Evolutionary conservation across 768 basidiomycete genomes (phyloP), one percentile per base, ranked within the genome.

Genomic region (Boletus coccyginus): DNA sequence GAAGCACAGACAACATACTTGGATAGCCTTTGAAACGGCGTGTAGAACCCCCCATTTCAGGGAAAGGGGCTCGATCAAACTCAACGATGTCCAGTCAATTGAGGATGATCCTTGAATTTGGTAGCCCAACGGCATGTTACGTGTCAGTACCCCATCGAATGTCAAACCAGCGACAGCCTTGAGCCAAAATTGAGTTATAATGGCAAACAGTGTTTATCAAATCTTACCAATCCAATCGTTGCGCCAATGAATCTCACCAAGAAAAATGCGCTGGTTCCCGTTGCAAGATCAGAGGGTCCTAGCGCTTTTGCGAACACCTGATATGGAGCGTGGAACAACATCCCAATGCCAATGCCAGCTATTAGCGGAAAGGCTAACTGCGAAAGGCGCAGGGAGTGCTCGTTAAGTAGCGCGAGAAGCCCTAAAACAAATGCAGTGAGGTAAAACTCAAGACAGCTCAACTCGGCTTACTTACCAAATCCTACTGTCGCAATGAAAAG

Each of bases 211-310:
- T 8, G 35, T 43, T 36, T 3, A 40, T 31, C 17, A 56, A 61
- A 58, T 68, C 86, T 62, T 70, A 90, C 91, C 74, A 94, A 71
- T 58, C 91, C 91, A 39, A 87, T 77, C 3, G 91, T 92, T 33
- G 91, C 89, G 10, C 91, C 91, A 38, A 90, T 92, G 73, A 93
- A 93, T 43, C 91, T 81, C 44, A 92, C 89, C 53, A 93, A 78
- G 73, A 94, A 93, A 70, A 93, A 94, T 12, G 90, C 90, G 65
- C 90, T 87, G 11, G 92, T 94, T 32, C 89, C 88, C 21, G 84
- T 80, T 5, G 91, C 90, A 50, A 92, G 69, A 61, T 92, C 86
- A 46, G 79, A 74, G 8, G 84, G 81, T 54, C 81, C 79, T 36
- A 93, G 70, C 13, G 86, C 82, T 56, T 78, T 79, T 47, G 82